These are phyloP conservation scores for Pythium myriotylum DNA, from an alignment of 352 stramenopile species.

Conservation along the genomic window DNA sequence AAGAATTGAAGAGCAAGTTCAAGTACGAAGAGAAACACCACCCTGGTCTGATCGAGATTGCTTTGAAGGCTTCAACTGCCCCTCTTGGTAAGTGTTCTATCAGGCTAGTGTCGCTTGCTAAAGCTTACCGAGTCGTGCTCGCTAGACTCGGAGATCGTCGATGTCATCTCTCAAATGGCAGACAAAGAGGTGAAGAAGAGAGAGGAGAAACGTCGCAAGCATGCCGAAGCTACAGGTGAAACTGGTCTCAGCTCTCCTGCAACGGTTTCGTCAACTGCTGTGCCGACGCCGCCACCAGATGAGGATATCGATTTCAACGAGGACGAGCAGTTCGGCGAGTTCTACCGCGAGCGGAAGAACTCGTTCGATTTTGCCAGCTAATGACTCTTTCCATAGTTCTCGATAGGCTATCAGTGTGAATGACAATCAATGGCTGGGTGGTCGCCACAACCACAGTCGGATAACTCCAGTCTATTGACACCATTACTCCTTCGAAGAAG, in stretches of 20 bases:
- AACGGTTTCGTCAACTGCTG: slow-evolving; percentile 28
- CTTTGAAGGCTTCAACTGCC: slow-evolving; percentile 64
- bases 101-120: background rate
- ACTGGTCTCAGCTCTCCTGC: slow-evolving; percentile 23
- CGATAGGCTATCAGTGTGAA: too few relatives aligned
- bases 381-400: background rate
- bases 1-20: slow-evolving; percentile 88
- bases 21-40: slow-evolving; percentile 88
- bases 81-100: slow-evolving; percentile 47
- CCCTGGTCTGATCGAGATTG: slow-evolving; percentile 75
- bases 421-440: too few relatives aligned
- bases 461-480: too few relatives aligned
- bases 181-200: slow-evolving; percentile 73
- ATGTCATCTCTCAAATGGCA: slow-evolving; percentile 77
- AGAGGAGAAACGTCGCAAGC: slow-evolving; percentile 37
- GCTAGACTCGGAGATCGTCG: slow-evolving; percentile 77
- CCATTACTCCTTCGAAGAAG: too few relatives aligned
- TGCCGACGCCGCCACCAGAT: slow-evolving; percentile 22
- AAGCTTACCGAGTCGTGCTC: background rate
- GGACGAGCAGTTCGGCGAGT: slow-evolving; percentile 43
- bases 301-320: slow-evolving; percentile 20
- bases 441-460: background rate
- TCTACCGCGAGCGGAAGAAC: slow-evolving; percentile 46
- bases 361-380: slow-evolving; percentile 78
- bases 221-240: slow-evolving; percentile 22